Evolutionary conservation across 805 yeast species (phyloP).

Genomic region (Candida ipomoeae): DNA sequence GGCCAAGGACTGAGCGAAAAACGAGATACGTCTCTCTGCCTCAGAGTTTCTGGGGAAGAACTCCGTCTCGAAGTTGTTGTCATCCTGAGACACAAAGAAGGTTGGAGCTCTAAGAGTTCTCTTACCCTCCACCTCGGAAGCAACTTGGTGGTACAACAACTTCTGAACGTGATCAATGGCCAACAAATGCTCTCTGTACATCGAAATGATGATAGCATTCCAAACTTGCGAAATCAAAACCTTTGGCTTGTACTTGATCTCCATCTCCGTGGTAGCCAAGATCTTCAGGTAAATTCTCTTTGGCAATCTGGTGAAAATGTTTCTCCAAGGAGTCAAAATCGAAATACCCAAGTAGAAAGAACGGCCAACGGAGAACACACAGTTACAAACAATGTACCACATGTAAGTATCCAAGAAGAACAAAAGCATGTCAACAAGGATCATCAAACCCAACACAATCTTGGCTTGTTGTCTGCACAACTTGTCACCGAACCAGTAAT

Average conservation of each 20-base stretch:
- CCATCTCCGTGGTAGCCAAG: constrained; percentile 98
- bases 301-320: constrained; percentile 94
- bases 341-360: constrained; percentile 99
- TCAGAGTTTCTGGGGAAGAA: constrained; percentile 96
- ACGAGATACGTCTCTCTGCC: constrained; percentile 98
- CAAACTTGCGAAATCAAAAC: constrained; percentile 97
- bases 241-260: constrained; percentile 97
- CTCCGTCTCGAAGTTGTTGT: constrained; percentile 88
- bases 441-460: constrained; percentile 89
- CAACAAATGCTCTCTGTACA: constrained; percentile 98
- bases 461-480: constrained; percentile 85
- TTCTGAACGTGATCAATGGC: constrained; percentile 99
- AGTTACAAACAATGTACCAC: constrained; percentile 97
- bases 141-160: constrained; percentile 96
- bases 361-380: constrained; percentile 93
- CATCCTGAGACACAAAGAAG: constrained; percentile 97
- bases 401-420: constrained; percentile 98
- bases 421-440: constrained; percentile 83
- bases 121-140: constrained; percentile 96
- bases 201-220: constrained; percentile 98
- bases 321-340: constrained; percentile 99
- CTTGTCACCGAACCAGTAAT: constrained; percentile 73
- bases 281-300: constrained; percentile 98
- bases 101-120: constrained; percentile 98
- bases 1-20: constrained; percentile 98